Evolutionary conservation across 2,329 filamentous ascomycete genomes (phyloP), one percentile per base, ranked within the genome.

Genomic region (Tolypocladium album): DNA sequence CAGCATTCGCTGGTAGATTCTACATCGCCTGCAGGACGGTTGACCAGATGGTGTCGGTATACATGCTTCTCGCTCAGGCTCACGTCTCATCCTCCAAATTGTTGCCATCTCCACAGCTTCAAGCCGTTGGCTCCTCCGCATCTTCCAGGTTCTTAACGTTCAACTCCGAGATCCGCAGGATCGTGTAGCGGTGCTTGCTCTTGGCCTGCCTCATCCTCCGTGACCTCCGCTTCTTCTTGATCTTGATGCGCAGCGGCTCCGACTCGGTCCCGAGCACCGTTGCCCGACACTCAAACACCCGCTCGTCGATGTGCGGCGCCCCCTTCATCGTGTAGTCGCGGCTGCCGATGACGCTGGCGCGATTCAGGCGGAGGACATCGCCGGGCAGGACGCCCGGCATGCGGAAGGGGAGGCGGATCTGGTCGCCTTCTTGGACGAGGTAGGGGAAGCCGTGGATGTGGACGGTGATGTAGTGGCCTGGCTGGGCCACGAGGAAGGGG

Each of bases 121-220:
- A 53, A 17, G n/a, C 47, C 2, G 24, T 42, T 52, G 57, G 57
- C 59, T 60, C 69, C 47, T 75, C 73, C 58, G 78, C 68, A 57
- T 79, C 75, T 56, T 76, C 76, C 56, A 72, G 63, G 27, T 67
- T 70, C 65, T 79, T 79, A 61, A 96, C 80, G 70, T 83, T 87
- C 64, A 97, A 71, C 75, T 97, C 90, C 70, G 88, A 88, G 64
- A 99, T 88, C 70, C 87, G 82, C 74, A 99, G 71, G 27, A 96
- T 84, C 3, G 94, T 99, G 74, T 89, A 96, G 69, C 84, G 82
- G 72, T 96, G 90, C 82, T 99, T 97, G 79, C 91, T 97, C 78
- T 82, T 88, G 12, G 94, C 88, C 61, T 82, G 85, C 79, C 86
- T 90, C 57, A 84, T 82, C 70, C 88, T 82, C 70, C 90, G 79